Conservation (phyloP, 1,139 yeast species). For the Debaryomycetaceae sp. region DNA sequence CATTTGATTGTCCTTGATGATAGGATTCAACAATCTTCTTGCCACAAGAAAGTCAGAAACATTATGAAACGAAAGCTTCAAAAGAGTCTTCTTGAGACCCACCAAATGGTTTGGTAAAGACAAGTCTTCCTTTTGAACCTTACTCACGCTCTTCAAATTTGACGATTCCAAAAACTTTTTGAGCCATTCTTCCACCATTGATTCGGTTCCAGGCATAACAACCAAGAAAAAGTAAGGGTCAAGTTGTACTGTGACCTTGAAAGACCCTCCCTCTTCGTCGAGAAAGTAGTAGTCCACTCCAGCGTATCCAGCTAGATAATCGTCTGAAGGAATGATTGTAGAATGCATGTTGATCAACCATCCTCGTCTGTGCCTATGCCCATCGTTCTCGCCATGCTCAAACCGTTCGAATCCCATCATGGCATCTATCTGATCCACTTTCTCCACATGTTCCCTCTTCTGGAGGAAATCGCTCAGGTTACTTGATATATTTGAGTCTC, state of each 20-base stretch:
- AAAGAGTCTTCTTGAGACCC: constrained; percentile 64
- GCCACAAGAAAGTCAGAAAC: constrained; percentile 73
- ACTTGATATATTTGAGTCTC: constrained; percentile 25
- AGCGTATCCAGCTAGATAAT: constrained; percentile 60
- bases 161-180: constrained; percentile 63
- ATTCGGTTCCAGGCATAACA: constrained; percentile 61
- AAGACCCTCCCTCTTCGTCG: constrained; percentile 97
- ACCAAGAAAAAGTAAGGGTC: constrained; percentile 88
- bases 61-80: constrained; percentile 74
- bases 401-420: constrained; percentile 82
- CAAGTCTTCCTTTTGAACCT: constrained; percentile 74
- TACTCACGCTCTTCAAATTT: constrained; percentile 50
- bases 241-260: constrained; percentile 77
- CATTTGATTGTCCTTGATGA: constrained; percentile 64
- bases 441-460: constrained; percentile 44
- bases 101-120: constrained; percentile 79
- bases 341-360: constrained; percentile 91
- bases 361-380: constrained; percentile 61
- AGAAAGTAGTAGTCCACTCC: constrained; percentile 94
- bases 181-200: constrained; percentile 84
- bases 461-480: constrained; percentile 41
- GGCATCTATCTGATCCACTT: constrained; percentile 63
- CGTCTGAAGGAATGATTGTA: constrained; percentile 56
- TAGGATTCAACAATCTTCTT: constrained; percentile 64
- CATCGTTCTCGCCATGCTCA: constrained; percentile 57